Conservation (phyloP, 2,329 filamentous ascomycete species). For the Botryosphaeria dothidea region DNA sequence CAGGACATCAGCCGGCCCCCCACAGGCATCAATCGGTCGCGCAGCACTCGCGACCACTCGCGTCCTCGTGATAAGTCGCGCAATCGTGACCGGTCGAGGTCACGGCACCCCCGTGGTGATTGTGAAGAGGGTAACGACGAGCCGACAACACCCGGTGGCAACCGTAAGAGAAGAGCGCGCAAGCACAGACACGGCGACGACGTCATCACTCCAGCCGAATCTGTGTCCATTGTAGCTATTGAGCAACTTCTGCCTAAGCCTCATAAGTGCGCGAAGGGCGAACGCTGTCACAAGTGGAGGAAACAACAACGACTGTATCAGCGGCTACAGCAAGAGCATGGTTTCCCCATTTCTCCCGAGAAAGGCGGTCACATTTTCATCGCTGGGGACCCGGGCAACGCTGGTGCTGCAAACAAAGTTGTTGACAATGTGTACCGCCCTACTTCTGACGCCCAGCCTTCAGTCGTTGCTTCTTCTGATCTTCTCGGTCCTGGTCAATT, state of each 20-base stretch:
- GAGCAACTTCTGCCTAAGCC: constrained; percentile 84
- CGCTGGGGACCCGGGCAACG: constrained; percentile 76
- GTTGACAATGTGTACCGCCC: constrained; percentile 62
- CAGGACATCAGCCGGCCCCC: constrained; percentile 50
- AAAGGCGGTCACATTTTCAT: constrained; percentile 72
- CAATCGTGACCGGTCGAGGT: constrained; percentile 38
- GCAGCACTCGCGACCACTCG: constrained; percentile 33
- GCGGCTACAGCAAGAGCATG: constrained; percentile 71
- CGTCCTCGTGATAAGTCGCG: constrained; percentile 39
- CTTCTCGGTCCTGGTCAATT: constrained; percentile 71
- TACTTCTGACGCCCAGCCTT: constrained; percentile 74
- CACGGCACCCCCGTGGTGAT: constrained; percentile 22
- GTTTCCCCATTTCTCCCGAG: constrained; percentile 62
- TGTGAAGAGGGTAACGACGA: constrained; percentile 27
- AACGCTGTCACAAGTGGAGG: constrained; percentile 79
- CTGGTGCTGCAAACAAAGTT: constrained; percentile 60
- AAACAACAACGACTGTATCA: constrained; percentile 78
- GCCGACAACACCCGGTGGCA: constrained; percentile 34
- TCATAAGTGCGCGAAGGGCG: constrained; percentile 82
- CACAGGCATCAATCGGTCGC: constrained; percentile 31
- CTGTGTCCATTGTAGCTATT: constrained; percentile 87
- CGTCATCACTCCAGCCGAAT: constrained; percentile 75
- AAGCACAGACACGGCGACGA: constrained; percentile 55
- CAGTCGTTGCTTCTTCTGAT: constrained; percentile 88
- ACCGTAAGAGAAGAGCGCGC: constrained; percentile 41